These are phyloP conservation scores for Rosa persica DNA, from an alignment of 306 rosid species.

Conservation along the genomic window DNA sequence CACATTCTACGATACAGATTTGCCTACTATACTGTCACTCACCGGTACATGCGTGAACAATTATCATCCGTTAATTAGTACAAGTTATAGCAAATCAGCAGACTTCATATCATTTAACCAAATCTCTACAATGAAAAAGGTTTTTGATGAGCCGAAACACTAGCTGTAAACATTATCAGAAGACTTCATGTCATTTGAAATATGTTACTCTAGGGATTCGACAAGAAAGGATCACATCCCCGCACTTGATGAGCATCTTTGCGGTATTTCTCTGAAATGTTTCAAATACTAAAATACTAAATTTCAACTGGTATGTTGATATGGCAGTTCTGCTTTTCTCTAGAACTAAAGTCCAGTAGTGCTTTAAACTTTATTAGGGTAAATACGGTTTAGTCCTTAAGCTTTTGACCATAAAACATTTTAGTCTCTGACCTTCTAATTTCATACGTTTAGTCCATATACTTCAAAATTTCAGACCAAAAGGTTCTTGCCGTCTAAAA, in stretches of 20 bases:
- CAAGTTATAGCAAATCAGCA: neutral
- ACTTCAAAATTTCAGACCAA: no score
- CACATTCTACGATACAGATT: neutral
- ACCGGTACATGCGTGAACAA: neutral
- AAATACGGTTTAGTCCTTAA: no score
- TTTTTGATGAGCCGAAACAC: neutral
- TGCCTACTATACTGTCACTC: neutral
- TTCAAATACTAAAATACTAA: neutral
- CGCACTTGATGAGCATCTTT: no score
- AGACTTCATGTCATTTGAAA: no score
- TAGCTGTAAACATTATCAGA: neutral
- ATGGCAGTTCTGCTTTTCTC: neutral
- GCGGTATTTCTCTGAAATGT: no score
- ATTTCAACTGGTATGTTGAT: neutral
- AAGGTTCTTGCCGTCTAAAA: no score
- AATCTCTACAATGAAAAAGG: neutral
- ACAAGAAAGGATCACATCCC: no score
- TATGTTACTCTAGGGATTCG: no score
- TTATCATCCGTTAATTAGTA: neutral
- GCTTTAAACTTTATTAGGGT: neutral
- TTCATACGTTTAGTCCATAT: no score
- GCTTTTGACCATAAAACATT: no score
- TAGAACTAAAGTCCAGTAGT: neutral
- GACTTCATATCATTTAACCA: neutral
- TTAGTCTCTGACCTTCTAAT: no score